A percentile compares a stretch with the other conserved stretches of the same genome.
Evolutionary conservation across 805 yeast species (phyloP).

Genomic region (Zygosaccharomyces lentus): DNA sequence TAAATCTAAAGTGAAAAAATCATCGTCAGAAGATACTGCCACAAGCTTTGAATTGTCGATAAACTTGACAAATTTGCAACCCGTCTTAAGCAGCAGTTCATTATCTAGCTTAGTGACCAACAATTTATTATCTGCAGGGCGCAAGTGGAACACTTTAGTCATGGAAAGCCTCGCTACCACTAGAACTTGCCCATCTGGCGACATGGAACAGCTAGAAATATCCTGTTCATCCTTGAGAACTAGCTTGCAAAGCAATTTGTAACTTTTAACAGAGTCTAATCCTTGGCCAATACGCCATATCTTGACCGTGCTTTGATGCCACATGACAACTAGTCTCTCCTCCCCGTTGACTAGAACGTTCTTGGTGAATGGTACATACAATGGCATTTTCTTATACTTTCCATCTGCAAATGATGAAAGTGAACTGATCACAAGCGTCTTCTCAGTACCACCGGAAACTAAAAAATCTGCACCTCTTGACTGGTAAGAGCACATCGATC

Average conservation of each 20-base stretch:
- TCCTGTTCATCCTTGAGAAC: slow-evolving; percentile 72
- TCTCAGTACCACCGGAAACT: slow-evolving; percentile 81
- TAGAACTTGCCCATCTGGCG: slow-evolving; percentile 59
- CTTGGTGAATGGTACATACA: slow-evolving; percentile 51
- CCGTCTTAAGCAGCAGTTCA: slow-evolving; percentile 39
- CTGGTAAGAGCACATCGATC: slow-evolving; percentile 69
- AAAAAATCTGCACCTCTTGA: slow-evolving; percentile 63
- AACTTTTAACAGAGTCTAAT: slow-evolving; percentile 24
- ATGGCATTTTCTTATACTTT: slow-evolving; percentile 62
- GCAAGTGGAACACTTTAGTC: slow-evolving; percentile 63
- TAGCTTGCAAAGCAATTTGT: slow-evolving; percentile 60
- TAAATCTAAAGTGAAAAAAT: slow-evolving; percentile 44
- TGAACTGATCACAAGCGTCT: slow-evolving; percentile 59
- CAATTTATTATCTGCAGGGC: slow-evolving; percentile 39
- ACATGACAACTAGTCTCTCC: slow-evolving; percentile 57
- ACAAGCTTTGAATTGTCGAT: slow-evolving; percentile 44
- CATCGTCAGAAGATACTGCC: slow-evolving; percentile 58
- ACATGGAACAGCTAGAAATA: slow-evolving; percentile 62
- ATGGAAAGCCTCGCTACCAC: slow-evolving; percentile 68
- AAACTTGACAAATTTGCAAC: slow-evolving; percentile 54
- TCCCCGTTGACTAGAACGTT: slow-evolving; percentile 46
- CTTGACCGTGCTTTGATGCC: slow-evolving; percentile 79
- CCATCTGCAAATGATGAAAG: slow-evolving; percentile 64
- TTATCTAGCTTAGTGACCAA: slow-evolving; percentile 51
- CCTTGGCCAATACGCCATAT: slow-evolving; percentile 61